phyloP scores from a whole-genome alignment of 192 early-diverging fungal species.

The Rhizophlyctis rosea region DNA sequence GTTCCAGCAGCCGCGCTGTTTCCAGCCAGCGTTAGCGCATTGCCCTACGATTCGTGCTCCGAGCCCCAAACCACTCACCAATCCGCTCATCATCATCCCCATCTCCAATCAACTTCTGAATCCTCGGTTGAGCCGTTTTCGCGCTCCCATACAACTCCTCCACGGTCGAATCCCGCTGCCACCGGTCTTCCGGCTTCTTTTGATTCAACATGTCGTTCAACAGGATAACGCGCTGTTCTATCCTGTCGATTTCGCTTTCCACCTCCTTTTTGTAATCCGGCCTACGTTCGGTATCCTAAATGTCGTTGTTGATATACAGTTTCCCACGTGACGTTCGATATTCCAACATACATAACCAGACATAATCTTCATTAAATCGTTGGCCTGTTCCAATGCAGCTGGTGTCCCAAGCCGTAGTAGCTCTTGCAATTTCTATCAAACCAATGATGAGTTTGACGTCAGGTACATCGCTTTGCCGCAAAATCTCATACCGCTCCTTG shows the following conservation, averaged over 20 bases:
- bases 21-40: neutral
- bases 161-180: constrained; percentile 25
- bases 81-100: constrained; percentile 74
- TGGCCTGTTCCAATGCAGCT: constrained; percentile 90
- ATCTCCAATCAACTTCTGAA: constrained; percentile 70
- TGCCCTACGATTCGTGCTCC: neutral
- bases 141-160: constrained; percentile 66
- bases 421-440: constrained; percentile 85
- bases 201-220: constrained; percentile 79
- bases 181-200: constrained; percentile 52
- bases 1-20: constrained; percentile 59
- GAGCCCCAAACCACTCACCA: constrained; percentile 44
- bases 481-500: constrained; percentile 66
- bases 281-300: constrained; percentile 45
- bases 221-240: constrained; percentile 71
- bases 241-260: constrained; percentile 72
- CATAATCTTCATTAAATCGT: constrained; percentile 97
- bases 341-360: constrained; percentile 78
- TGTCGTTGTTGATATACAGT: constrained; percentile 10
- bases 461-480: neutral
- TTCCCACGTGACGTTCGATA: constrained; percentile 27
- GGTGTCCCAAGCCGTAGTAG: constrained; percentile 92
- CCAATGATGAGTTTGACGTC: neutral
- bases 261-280: constrained; percentile 87
- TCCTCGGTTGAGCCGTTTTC: constrained; percentile 66